Evolutionary conservation across 2,329 filamentous ascomycete species (phyloP).

Genomic region (Talaromyces sp.): DNA sequence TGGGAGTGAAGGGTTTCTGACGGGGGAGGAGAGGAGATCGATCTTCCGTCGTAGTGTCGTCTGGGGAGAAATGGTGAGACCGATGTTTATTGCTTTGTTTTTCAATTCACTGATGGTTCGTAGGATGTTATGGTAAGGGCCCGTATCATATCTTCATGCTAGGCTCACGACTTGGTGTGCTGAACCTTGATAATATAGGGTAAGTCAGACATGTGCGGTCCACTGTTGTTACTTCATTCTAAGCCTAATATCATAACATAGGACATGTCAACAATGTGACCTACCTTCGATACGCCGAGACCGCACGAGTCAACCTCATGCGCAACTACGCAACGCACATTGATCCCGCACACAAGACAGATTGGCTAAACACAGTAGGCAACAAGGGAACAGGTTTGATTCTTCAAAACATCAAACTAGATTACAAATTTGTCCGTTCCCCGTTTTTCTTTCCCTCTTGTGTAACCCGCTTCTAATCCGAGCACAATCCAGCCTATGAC

Average conservation of each 20-base stretch:
- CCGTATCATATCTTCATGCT: background rate
- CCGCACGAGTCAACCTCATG: conserved; percentile 72
- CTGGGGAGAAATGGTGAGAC: conserved; percentile 77
- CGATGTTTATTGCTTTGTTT: background rate
- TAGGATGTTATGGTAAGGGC: conserved; percentile 45
- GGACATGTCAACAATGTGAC: conserved; percentile 83
- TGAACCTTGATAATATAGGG: background rate
- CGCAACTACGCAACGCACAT: conserved; percentile 61
- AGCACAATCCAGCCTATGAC: conserved; percentile 62
- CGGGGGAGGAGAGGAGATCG: conserved; percentile 55
- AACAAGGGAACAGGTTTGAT: conserved; percentile 67
- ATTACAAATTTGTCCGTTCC: conserved; percentile 75
- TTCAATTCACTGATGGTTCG: conserved; percentile 7
- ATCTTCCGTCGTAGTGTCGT: conserved; percentile 63
- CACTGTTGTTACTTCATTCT: background rate
- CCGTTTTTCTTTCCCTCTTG: background rate
- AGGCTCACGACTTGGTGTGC: background rate
- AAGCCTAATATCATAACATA: conserved; percentile 23
- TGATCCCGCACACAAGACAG: conserved; percentile 55
- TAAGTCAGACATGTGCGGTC: background rate
- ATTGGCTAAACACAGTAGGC: conserved; percentile 67
- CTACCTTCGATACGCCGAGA: conserved; percentile 80
- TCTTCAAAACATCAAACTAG: conserved; percentile 69
- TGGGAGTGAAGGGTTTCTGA: conserved; percentile 71
- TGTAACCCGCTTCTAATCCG: background rate